Evolutionary conservation across 306 rosid genomes (phyloP).

Genomic region (Fagus crenata): DNA sequence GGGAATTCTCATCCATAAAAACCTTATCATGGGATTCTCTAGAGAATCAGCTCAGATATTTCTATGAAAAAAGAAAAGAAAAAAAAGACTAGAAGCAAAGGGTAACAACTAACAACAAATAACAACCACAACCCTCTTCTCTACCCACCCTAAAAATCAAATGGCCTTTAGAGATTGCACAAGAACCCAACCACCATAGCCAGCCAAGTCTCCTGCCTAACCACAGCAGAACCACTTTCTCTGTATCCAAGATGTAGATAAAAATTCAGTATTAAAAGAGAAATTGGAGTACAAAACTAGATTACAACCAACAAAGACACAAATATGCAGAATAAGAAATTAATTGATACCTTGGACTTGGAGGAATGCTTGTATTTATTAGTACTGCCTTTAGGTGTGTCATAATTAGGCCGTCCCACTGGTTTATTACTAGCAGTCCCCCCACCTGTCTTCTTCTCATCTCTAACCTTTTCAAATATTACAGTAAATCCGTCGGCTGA

Average conservation of each 20-base stretch:
- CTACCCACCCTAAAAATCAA: neutral
- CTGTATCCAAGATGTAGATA: slow-evolving; percentile 35
- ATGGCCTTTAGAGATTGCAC: neutral
- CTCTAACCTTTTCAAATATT: slow-evolving; percentile 77
- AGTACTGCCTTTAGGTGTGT: too few relatives aligned
- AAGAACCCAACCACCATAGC: neutral
- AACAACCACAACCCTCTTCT: too few relatives aligned
- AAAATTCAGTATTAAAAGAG: neutral
- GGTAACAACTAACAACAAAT: too few relatives aligned
- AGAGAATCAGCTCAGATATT: too few relatives aligned
- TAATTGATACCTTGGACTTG: slow-evolving; percentile 37
- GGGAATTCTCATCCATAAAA: too few relatives aligned
- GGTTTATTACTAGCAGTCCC: slow-evolving; percentile 32
- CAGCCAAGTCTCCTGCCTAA: neutral
- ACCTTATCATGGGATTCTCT: too few relatives aligned
- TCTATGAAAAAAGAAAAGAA: too few relatives aligned
- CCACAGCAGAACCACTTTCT: slow-evolving; percentile 69
- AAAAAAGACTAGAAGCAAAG: too few relatives aligned
- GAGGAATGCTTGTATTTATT: slow-evolving; percentile 25
- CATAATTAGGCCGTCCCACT: neutral
- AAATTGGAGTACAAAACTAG: neutral
- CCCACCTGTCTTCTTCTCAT: slow-evolving; percentile 63
- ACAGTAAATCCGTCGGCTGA: slow-evolving; percentile 77
- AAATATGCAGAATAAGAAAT: neutral
- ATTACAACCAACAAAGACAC: neutral